Base-by-base conservation (phyloP, 129 eudicot species). In the Lactuca sativa region DNA sequence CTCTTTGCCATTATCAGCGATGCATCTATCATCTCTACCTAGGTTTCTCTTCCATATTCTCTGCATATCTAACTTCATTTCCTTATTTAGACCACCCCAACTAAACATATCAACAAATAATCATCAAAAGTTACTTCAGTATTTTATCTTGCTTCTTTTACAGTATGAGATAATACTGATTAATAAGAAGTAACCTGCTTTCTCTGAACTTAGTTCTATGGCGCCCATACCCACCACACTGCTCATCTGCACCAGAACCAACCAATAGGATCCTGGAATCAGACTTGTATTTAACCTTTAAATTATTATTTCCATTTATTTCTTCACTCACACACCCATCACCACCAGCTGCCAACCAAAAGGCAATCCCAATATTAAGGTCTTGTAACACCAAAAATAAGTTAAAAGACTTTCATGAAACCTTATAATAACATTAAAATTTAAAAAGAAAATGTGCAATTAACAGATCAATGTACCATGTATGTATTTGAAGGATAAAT, bases 11-110 rank as follows among this genome's bases (percentile, higher is more conserved):
- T 83, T 92, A 84, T 92, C 98, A 51, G 96, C 86, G 59, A 92
- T 85, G 83, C 98, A 92, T 66, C 98, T 81, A 72, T 92, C 98
- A 82, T 92, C 98, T 89, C 98, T 89, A 31, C 98, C 98, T 37
- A 92, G 79, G 83, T 92, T 92, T 73, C 98, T 89, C 79, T 92
- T 92, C 98, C 98, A 92, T 56, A 92, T 92, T 82, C 98, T 82
- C 81, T 92, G 98, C 96, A 89, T 86, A 78, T 92, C 98, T 64
- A 92, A 53, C 74, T 83, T 89, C 98, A 92, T 85, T 89, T 92
- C 98, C 65, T 89, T 95, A 56, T 89, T 82, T 51, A 92, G 81
- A 43, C 95, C 88, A 65, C 48, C 49, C 98, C 98, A 92, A 75
- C 96, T 92, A 91, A 82, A 15, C 11, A 64, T 33, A 71, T 21